A percentile compares a stretch with the other conserved stretches of the same genome.
Conservation (phyloP, 2,329 filamentous ascomycete genomes). For the Pseudomassariella vexata region DNA sequence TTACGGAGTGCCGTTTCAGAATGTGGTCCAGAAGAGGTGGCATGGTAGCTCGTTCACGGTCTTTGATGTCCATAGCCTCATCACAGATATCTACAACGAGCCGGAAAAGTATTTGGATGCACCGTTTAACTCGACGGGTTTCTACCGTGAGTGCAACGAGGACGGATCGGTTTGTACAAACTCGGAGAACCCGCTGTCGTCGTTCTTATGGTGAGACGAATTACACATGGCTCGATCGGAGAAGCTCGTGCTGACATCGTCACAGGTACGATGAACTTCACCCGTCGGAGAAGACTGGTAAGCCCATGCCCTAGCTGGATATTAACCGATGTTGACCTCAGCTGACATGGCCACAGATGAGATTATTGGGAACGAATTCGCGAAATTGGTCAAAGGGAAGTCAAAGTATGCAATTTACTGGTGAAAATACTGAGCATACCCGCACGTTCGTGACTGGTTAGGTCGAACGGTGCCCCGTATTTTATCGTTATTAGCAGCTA, state of each 20-base stretch:
- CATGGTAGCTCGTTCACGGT: conserved; percentile 56
- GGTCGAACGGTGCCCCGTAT: no score
- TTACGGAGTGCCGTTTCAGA: conserved; percentile 43
- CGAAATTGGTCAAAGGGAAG: conserved; percentile 31
- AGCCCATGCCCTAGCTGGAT: conserved; percentile 13
- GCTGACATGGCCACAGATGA: conserved; percentile 20
- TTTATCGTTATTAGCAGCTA: no score
- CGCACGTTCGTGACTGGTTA: no score
- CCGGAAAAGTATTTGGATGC: conserved; percentile 56
- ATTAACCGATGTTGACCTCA: background rate
- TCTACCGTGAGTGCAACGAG: conserved; percentile 46
- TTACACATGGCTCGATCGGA: background rate
- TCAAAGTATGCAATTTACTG: conserved; percentile 32
- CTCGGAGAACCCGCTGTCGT: conserved; percentile 40
- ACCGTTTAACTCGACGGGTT: conserved; percentile 57
- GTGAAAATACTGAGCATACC: no score
- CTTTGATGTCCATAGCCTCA: conserved; percentile 60
- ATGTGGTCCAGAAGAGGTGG: conserved; percentile 39
- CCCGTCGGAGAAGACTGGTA: conserved; percentile 58
- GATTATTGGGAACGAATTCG: conserved; percentile 34
- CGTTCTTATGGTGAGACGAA: conserved; percentile 57
- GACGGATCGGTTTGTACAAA: conserved; percentile 28
- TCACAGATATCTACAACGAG: conserved; percentile 59
- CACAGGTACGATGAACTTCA: conserved; percentile 62
- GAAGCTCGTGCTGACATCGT: conserved; percentile 2